phyloP scores from a whole-genome alignment of 1,284 basidiomycete species.

The Trichosporon sp. region DNA sequence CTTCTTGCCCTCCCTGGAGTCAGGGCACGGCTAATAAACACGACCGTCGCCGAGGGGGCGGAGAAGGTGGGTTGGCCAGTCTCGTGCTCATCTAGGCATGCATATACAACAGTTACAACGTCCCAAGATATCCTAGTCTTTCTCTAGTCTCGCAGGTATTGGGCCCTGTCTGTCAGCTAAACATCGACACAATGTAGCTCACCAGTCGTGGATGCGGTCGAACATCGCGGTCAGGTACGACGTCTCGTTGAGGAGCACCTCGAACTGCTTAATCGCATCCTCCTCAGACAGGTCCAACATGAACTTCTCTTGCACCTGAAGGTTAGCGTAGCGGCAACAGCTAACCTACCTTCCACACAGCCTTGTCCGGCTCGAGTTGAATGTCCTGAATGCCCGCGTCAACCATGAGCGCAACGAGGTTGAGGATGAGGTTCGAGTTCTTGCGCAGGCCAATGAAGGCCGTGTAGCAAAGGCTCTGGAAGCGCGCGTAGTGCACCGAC shows the following conservation, averaged over 20 bases:
- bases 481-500: conserved; percentile 87
- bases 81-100: background rate
- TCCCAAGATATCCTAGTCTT: background rate
- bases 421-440: conserved; percentile 96
- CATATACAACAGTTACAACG: conserved; percentile 20
- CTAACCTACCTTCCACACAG: conserved; percentile 63
- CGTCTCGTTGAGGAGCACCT: conserved; percentile 88
- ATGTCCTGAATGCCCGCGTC: conserved; percentile 98
- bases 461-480: conserved; percentile 94
- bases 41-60: background rate
- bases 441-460: conserved; percentile 94
- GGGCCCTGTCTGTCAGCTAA: conserved; percentile 40
- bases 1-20: background rate
- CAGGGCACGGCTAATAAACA: background rate
- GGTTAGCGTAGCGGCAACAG: background rate
- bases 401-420: conserved; percentile 94
- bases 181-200: background rate
- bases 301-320: conserved; percentile 94
- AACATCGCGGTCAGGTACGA: conserved; percentile 91
- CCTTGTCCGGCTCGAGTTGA: conserved; percentile 70
- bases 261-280: conserved; percentile 96
- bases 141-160: conserved; percentile 51
- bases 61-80: background rate
- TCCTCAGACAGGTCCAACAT: conserved; percentile 89
- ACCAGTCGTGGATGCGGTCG: conserved; percentile 75